Percentiles rank a stretch among this genome's conserved stretches.
Conservation (phyloP, 148 eudicot species). For the Polygonum maritimum region DNA sequence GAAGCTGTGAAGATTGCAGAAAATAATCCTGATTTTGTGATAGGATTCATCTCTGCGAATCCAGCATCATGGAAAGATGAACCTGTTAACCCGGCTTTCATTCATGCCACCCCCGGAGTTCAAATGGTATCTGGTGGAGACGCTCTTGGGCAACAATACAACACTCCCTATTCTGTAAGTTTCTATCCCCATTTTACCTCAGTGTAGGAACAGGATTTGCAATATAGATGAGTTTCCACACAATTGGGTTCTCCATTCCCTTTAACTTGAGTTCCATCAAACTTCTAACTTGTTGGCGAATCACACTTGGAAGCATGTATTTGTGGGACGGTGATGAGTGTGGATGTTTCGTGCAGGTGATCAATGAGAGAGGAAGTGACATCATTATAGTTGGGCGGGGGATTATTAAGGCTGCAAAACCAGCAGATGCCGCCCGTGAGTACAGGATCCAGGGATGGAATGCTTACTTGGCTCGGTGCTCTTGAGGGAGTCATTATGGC, state of each 20-base stretch:
- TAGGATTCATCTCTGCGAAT: conserved; percentile 92
- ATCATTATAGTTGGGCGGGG: conserved; percentile 93
- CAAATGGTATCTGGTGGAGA: conserved; percentile 95
- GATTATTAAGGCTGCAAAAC: conserved; percentile 70
- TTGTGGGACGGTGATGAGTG: not conserved
- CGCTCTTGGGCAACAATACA: conserved; percentile 89
- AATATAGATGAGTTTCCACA: too few species aligned
- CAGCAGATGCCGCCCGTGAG: conserved; percentile 74
- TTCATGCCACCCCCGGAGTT: conserved; percentile 97
- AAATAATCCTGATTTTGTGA: conserved; percentile 89
- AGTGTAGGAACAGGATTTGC: too few species aligned
- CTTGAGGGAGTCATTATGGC: not conserved
- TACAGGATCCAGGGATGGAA: conserved; percentile 91
- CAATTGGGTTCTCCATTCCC: too few species aligned
- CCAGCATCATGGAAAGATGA: conserved; percentile 91
- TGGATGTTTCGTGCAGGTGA: conserved; percentile 38
- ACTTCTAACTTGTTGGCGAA: too few species aligned
- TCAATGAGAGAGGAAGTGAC: conserved; percentile 78
- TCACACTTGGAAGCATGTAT: not conserved
- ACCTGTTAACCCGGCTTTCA: conserved; percentile 62
- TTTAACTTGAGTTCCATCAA: too few species aligned
- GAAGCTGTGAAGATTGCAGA: conserved; percentile 86
- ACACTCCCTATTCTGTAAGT: conserved; percentile 83
- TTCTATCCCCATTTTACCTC: not conserved
- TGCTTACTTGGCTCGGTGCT: conserved; percentile 53